phyloP scores from a whole-genome alignment of 139 green algal species.

The Trebouxia sp. region DNA sequence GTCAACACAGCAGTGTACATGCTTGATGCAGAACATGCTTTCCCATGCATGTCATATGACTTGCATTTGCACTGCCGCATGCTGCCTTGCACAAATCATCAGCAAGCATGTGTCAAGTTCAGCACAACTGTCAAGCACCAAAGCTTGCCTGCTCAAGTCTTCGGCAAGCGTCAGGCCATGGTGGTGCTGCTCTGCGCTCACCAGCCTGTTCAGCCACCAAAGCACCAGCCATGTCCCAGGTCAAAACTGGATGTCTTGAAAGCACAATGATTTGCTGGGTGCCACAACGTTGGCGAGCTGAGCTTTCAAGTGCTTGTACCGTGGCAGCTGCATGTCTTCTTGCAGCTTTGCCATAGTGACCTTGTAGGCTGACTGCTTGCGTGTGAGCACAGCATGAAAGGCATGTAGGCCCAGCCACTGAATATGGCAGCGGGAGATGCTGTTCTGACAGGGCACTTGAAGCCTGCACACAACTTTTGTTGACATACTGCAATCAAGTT shows the following conservation, averaged over 20 bases:
- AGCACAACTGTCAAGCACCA: no score
- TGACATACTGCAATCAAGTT: no score
- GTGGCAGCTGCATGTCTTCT: slow-evolving; percentile 34
- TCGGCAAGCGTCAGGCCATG: no score
- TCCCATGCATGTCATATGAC: no score
- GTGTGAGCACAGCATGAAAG: slow-evolving; percentile 58
- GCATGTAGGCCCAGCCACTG: slow-evolving; percentile 73
- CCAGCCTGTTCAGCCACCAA: background rate
- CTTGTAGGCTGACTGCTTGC: slow-evolving; percentile 56
- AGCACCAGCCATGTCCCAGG: background rate
- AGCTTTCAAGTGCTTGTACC: slow-evolving; percentile 31
- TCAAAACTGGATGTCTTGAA: slow-evolving; percentile 67
- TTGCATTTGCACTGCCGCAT: no score
- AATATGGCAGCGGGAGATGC: slow-evolving; percentile 33
- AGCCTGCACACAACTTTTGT: background rate
- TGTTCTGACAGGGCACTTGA: background rate
- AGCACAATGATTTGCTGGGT: slow-evolving; percentile 41
- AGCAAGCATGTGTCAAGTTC: no score
- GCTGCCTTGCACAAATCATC: no score
- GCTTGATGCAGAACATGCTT: no score
- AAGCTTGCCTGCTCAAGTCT: no score
- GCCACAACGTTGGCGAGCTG: slow-evolving; percentile 55
- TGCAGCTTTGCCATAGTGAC: slow-evolving; percentile 46
- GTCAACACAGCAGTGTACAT: no score
- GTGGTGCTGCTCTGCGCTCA: background rate